Base-by-base conservation (phyloP, 345 rosid genomes). In the Pugionium cornutum region DNA sequence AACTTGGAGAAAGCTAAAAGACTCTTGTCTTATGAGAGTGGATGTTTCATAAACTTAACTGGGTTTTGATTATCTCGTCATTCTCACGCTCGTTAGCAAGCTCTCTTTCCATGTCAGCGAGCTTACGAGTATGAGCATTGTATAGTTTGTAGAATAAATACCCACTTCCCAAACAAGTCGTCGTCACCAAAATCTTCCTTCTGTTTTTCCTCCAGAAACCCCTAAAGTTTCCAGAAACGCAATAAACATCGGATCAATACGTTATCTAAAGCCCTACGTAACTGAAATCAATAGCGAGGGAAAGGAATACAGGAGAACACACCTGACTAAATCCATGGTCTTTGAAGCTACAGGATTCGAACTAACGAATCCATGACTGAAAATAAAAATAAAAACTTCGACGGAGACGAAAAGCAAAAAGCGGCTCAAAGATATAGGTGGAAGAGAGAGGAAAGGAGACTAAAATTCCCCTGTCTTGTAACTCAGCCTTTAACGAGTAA, bases 121-220 rank as follows among this genome's bases (percentile, higher is more conserved):
- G 86, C 64, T 78, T 81, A 58, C 69, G 82, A 55, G 76, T 75
- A 62, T 81, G 95, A 18, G 91, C 80, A 74, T 86, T 77, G 70
- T 87, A 94, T 36, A 91, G 73, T 44, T 78, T 91, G 68, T 91
- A 87, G 52, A 89, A 75, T 54, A 82, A 53, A 80, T 85, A 94
- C 28, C 97, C 99, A 83, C 95, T 73, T 77, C 99, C 99, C 29
- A 94, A 57, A 75, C 86, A 85, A 75, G 82, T 87, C 11, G 87
- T 69, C 29, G 91, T 58, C 64, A 88, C 74, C 63, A 91, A 67
- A 82, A 91, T 72, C 80, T 83, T 91, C 80, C 85, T 87, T 81
- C 72, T 80, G 43, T 94, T 89, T 76, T 86, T 82, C 78, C 92
- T 85, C 99, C 99, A 94, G 48, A 94, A 80, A 70, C 78, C 74